These are phyloP conservation scores for Nothomitra cinnamomea DNA, from an alignment of 2,329 filamentous ascomycete species.

Conservation along the genomic window DNA sequence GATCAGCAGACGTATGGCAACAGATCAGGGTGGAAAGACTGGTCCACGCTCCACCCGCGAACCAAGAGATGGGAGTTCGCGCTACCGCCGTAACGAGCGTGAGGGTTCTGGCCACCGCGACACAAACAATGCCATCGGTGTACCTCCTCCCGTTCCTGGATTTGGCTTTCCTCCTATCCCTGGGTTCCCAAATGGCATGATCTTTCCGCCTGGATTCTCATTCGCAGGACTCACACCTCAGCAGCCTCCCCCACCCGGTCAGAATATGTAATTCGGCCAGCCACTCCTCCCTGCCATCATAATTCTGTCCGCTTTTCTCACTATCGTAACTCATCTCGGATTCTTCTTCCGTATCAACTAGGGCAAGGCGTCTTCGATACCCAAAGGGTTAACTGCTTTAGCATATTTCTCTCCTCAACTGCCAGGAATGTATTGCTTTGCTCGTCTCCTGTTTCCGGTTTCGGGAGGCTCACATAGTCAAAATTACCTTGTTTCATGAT, in stretches of 20 bases:
- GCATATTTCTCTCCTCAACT: too few species aligned
- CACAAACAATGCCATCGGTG: slow-evolving; percentile 23
- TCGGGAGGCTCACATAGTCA: too few species aligned
- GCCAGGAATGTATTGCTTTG: too few species aligned
- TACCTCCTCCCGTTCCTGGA: slow-evolving; percentile 35
- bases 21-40: slow-evolving; percentile 31
- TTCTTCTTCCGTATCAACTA: too few species aligned
- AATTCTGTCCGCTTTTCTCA: too few species aligned
- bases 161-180: slow-evolving; percentile 32
- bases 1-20: slow-evolving; percentile 33
- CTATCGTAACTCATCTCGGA: too few species aligned
- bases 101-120: slow-evolving; percentile 10
- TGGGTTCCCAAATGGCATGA: slow-evolving; percentile 26
- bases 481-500: too few species aligned
- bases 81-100: slow-evolving; percentile 17
- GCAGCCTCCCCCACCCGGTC: slow-evolving; percentile 12
- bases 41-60: slow-evolving; percentile 29
- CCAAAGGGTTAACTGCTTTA: too few species aligned
- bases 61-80: slow-evolving; percentile 15
- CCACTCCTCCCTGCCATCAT: too few species aligned
- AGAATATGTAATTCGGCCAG: neutral
- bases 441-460: too few species aligned
- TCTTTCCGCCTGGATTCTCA: slow-evolving; percentile 31
- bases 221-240: slow-evolving; percentile 13
- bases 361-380: too few species aligned